phyloP scores from a whole-genome alignment of 768 basidiomycete genomes.

The Coprinellus micaceus region DNA sequence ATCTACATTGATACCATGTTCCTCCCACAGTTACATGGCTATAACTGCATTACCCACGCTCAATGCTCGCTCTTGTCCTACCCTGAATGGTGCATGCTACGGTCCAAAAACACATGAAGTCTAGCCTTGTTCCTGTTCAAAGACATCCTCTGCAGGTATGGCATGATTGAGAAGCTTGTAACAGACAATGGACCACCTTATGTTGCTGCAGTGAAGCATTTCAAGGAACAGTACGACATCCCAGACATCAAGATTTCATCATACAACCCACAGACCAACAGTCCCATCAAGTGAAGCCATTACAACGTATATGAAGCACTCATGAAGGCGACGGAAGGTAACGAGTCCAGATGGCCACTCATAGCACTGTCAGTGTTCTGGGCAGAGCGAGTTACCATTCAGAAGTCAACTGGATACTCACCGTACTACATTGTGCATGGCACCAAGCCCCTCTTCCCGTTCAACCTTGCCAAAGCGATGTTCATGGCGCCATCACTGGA shows the following conservation, averaged over 20 bases:
- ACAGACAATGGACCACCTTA: slow-evolving; percentile 30
- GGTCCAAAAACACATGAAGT: slow-evolving; percentile 17
- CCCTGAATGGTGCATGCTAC: slow-evolving; percentile 19
- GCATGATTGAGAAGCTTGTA: slow-evolving; percentile 28
- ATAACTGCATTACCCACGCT: slow-evolving; percentile 22
- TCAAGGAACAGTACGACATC: slow-evolving; percentile 26
- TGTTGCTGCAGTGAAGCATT: slow-evolving; percentile 16
- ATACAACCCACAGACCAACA: slow-evolving; percentile 39
- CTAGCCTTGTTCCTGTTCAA: slow-evolving; percentile 25
- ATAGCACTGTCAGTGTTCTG: slow-evolving; percentile 25
- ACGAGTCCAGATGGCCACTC: slow-evolving; percentile 28
- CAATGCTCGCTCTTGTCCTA: slow-evolving; percentile 20
- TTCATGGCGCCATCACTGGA: slow-evolving; percentile 5
- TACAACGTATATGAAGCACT: slow-evolving; percentile 24
- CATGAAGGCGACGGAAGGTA: slow-evolving; percentile 26
- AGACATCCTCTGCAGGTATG: slow-evolving; percentile 34
- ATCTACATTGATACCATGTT: slow-evolving; percentile 29
- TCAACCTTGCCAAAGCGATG: slow-evolving; percentile 23
- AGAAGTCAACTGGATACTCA: slow-evolving; percentile 28
- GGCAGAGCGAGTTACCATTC: slow-evolving; percentile 29
- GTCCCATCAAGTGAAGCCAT: slow-evolving; percentile 29
- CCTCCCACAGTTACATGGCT: slow-evolving; percentile 18
- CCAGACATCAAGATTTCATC: slow-evolving; percentile 35
- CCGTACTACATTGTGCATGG: slow-evolving; percentile 33
- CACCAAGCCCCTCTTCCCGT: slow-evolving; percentile 29